These are phyloP conservation scores for Leccinum ponderosum DNA, from an alignment of 1,284 basidiomycete genomes.

Conservation along the genomic window DNA sequence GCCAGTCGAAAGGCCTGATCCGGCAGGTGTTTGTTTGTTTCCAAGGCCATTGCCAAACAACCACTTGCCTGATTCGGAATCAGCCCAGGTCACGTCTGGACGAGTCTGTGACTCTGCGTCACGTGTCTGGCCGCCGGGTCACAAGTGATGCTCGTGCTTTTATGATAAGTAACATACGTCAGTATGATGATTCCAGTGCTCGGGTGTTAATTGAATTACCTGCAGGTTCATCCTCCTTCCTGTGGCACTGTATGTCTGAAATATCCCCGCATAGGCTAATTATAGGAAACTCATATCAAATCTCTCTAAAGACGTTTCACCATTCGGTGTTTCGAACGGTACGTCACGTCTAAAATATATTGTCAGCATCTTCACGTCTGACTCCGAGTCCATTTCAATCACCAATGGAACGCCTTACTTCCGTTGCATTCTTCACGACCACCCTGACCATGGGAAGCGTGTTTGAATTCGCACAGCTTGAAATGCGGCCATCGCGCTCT, in stretches of 20 bases:
- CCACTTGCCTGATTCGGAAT: neutral
- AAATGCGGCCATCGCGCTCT: slow-evolving; percentile 2
- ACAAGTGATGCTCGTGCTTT: neutral
- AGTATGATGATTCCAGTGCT: slow-evolving; percentile 1
- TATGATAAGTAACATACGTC: neutral
- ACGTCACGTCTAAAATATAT: neutral
- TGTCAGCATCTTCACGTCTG: neutral
- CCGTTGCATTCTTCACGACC: slow-evolving; percentile 1
- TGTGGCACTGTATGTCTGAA: slow-evolving; percentile 8
- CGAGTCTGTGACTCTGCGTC: neutral
- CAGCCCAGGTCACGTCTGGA: neutral
- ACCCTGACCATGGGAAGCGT: slow-evolving; percentile 21
- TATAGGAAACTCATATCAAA: slow-evolving; percentile 1
- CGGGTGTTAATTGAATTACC: slow-evolving; percentile 2
- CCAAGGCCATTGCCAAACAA: slow-evolving; percentile 30
- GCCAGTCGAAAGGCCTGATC: slow-evolving; percentile 8
- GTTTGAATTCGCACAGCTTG: neutral
- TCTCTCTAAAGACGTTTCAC: neutral
- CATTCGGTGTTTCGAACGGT: neutral
- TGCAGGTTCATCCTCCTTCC: slow-evolving; percentile 1
- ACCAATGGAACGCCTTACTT: slow-evolving; percentile 9
- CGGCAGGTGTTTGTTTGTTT: slow-evolving; percentile 31
- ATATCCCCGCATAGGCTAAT: neutral
- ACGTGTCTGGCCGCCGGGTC: neutral
- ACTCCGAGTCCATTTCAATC: neutral